These are phyloP conservation scores for Mycena sp. DNA, from an alignment of 1,284 basidiomycete genomes.

Conservation along the genomic window DNA sequence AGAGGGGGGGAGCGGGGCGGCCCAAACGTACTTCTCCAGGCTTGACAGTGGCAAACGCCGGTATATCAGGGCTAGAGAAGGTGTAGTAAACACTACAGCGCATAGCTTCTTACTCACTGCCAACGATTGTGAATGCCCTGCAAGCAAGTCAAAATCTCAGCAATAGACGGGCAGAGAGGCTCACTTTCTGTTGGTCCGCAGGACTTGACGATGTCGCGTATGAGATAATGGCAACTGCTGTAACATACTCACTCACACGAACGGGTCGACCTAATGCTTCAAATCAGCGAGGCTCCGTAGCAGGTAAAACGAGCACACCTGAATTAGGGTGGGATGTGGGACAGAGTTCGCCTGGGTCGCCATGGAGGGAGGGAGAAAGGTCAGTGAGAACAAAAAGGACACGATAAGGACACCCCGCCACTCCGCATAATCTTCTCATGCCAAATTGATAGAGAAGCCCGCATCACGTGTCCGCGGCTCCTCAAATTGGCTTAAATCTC, in stretches of 20 bases:
- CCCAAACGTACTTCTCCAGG: constrained; percentile 61
- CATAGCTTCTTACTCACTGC: constrained; percentile 60
- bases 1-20: constrained; percentile 31
- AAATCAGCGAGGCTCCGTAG: not conserved
- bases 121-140: constrained; percentile 77
- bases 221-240: too few species aligned
- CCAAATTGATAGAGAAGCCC: not conserved
- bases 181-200: constrained; percentile 70
- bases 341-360: constrained; percentile 67
- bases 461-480: constrained; percentile 19
- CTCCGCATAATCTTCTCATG: not conserved
- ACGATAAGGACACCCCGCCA: constrained; percentile 5
- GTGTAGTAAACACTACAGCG: not conserved
- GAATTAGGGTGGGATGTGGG: constrained; percentile 61
- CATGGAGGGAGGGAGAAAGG: constrained; percentile 44
- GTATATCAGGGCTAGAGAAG: constrained; percentile 68
- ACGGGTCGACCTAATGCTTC: constrained; percentile 63
- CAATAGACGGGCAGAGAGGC: not conserved
- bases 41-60: constrained; percentile 69
- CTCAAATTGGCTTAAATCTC: not conserved
- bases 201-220: constrained; percentile 50
- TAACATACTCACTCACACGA: constrained; percentile 64
- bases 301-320: constrained; percentile 41
- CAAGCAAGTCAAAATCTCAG: not conserved
- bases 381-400: constrained; percentile 3